A percentile compares a stretch with the other conserved stretches of the same genome.
Evolutionary conservation across 2,329 filamentous ascomycete genomes (phyloP).

Genomic region (Penicillium hordei): DNA sequence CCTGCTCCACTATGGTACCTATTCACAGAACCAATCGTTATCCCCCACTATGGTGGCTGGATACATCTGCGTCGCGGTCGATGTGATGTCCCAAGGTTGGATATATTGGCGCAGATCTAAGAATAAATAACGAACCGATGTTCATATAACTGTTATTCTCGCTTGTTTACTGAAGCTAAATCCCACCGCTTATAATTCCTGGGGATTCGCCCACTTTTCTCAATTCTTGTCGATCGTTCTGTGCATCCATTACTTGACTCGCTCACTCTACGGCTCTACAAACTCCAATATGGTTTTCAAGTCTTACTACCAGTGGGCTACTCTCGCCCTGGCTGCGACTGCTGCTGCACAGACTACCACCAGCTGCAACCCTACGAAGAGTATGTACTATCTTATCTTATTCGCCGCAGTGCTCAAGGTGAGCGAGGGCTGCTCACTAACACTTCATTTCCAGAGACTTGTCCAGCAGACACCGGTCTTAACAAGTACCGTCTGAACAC

Average conservation of each 20-base stretch:
- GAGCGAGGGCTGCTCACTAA: no score
- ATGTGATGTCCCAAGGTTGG: slow-evolving; percentile 4
- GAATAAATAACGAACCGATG: neutral
- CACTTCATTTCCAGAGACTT: slow-evolving; percentile 43
- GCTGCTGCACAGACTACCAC: slow-evolving; percentile 69
- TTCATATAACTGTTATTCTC: neutral
- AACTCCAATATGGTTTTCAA: slow-evolving; percentile 21
- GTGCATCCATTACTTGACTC: neutral
- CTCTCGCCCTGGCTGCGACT: slow-evolving; percentile 26
- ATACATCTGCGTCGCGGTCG: neutral
- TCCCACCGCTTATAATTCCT: neutral
- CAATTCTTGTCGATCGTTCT: neutral
- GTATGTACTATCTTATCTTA: slow-evolving; percentile 4
- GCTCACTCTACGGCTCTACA: neutral
- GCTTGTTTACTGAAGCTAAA: neutral
- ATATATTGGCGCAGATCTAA: neutral
- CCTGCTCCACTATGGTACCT: neutral
- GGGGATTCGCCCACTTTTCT: neutral
- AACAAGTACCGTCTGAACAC: slow-evolving; percentile 41
- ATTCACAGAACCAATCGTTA: neutral
- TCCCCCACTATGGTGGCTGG: neutral
- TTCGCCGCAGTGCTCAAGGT: no score
- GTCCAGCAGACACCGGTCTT: slow-evolving; percentile 70
- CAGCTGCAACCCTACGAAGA: slow-evolving; percentile 65
- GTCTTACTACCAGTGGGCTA: slow-evolving; percentile 28